Base-by-base conservation (phyloP, 192 early-diverging fungal genomes). In the Gamsiella multidivaricata region DNA sequence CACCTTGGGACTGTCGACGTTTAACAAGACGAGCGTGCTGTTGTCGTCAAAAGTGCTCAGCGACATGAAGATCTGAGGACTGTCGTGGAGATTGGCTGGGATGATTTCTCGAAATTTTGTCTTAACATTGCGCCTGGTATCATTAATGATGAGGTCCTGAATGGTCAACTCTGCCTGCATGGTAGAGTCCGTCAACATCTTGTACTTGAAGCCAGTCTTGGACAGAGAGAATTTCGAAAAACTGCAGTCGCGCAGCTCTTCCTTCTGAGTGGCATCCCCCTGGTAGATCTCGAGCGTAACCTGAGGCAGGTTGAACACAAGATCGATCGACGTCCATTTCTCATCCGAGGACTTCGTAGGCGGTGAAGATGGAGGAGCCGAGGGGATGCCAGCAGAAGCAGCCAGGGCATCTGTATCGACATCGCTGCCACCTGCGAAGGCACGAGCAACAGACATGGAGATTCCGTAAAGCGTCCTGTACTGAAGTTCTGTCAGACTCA, bases 81-180 rank as follows among this genome's bases (percentile, higher is more conserved):
- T 87, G 12, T 82, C 65, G 32, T 86, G 73, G 18, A 82, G 73
- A n/a, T 84, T 79, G n/a, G 86, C 83, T 11, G 89, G 90, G 65
- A 97, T 91, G 22, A 97, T 91, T 56, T 97, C 92, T 36, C 89
- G 88, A 80, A 95, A 97, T 45, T 92, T 83, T 65, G 90, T 96
- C 32, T 87, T 83, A 0, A 89, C 88, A 9, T 89, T 86, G 18
- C 87, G 88, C 17, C 97, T 76, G 2, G 93, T 94, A 67, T 98
- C 97, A 56, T 85, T 87, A 14, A 95, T 87, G 6, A 91, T 88
- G 5, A 95, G 83, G 3, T 92, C 89, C 32, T 85, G 65, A 28
- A 95, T 84, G 7, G 86, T 84, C 45, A 94, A 34, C 69, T 94
- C 92, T 0, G 89, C 83, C 32, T 94, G 87, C 75, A 90, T 91